Conservation (phyloP, 2,329 filamentous ascomycete species). For the Pyricularia sp. region DNA sequence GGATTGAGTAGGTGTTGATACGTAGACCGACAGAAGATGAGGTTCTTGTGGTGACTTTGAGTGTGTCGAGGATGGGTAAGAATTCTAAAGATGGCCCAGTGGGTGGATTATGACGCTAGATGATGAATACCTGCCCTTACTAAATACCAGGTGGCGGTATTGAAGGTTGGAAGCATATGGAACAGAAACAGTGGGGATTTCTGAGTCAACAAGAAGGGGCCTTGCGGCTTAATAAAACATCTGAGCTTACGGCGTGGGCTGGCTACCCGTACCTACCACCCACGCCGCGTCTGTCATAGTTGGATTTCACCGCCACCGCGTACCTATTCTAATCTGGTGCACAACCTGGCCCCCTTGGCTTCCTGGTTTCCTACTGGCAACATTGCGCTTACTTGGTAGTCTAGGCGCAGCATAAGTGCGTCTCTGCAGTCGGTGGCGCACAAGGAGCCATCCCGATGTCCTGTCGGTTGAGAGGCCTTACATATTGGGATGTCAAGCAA, state of each 20-base stretch:
- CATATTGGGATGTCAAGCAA: neutral
- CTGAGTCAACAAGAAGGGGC: slow-evolving; percentile 18
- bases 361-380: neutral
- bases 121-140: neutral
- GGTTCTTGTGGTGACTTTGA: neutral
- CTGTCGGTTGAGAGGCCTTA: neutral
- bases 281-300: neutral
- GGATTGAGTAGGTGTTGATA: neutral
- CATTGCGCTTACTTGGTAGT: neutral
- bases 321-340: neutral
- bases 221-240: neutral
- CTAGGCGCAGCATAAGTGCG: neutral
- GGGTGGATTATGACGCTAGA: neutral
- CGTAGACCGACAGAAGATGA: neutral
- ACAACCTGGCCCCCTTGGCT: neutral
- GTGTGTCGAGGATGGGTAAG: neutral
- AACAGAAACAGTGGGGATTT: slow-evolving; percentile 4
- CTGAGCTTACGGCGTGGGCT: neutral
- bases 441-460: neutral
- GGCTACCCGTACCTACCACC: too few species aligned
- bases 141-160: slow-evolving; percentile 3
- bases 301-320: neutral
- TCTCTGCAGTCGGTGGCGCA: neutral
- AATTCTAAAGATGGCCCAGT: neutral
- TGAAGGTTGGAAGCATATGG: neutral